Base-by-base conservation (phyloP, 441 rosid species). In the Bocquillonia castaneifolia region DNA sequence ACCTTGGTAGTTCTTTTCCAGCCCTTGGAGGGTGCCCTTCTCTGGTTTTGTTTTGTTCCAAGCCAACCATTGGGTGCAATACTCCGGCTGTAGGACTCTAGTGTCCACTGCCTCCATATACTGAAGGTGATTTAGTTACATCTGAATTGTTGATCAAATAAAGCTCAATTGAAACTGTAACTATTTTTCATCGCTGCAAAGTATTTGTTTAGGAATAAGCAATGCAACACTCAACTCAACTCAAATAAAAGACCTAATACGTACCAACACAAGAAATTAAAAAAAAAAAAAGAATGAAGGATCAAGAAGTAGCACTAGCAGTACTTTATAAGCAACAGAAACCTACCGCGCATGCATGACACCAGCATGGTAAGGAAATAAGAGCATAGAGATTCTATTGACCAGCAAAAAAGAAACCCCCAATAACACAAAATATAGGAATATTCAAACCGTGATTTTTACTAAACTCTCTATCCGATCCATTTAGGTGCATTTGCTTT, bases 161-260 rank as follows among this genome's bases (percentile, higher is more conserved):
- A n/a, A n/a, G n/a, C n/a, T n/a, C 52, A 85, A 92, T 92, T 94
- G 98, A 85, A 83, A 94, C 83, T 88, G 94, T 67, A 81, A 52
- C 85, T 94, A 94, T 67, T 80, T 90, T 72, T 94, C 97, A 66
- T 94, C 99, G 63, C 98, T 94, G 99, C 78, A 79, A 80, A 73
- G 73, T 14, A 74, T 25, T 56, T 50, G 44, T 45, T 47, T 64
- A 61, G 44, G 23, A 44, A 60, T 77, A 68, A 72, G n/a, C n/a
- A n/a, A n/a, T n/a, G 44, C 5, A 54, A 77, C 61, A 31, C 42
- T n/a, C 48, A 42, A 26, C 5, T 10, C 31, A 51, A 37, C 40
- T 32, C 45, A 64, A n/a, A 54, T 8, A 54, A 66, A 1, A 1
- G 20, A 44, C 32, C 8, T 22, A 44, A 62, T 8, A 44, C 28